Conservation (phyloP, 2,329 filamentous ascomycete genomes). For the Colletotrichum neosansevieriae region DNA sequence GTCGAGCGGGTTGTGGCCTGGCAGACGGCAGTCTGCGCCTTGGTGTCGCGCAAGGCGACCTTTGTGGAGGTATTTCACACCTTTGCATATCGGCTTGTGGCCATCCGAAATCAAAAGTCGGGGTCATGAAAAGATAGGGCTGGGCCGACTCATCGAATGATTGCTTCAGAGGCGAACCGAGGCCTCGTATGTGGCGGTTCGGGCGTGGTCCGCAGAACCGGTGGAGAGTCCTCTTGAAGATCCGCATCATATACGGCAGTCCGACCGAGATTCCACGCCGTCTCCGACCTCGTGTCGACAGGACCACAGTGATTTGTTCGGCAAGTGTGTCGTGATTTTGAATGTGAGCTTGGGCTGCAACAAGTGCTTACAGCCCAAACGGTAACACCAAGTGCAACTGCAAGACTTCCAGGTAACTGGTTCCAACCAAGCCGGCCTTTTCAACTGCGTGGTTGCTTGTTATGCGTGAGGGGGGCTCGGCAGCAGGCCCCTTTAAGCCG, state of each 20-base stretch:
- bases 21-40: neutral
- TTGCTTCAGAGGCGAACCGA: neutral
- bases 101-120: neutral
- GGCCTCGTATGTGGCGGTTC: neutral
- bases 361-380: neutral
- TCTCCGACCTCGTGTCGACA: neutral
- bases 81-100: neutral
- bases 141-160: neutral
- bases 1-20: neutral
- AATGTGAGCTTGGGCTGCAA: constrained; percentile 3
- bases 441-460: constrained; percentile 10
- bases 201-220: neutral
- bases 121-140: neutral
- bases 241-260: constrained; percentile 1
- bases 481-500: constrained; percentile 11
- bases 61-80: neutral
- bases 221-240: neutral
- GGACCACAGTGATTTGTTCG: neutral
- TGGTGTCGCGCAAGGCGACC: neutral
- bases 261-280: neutral
- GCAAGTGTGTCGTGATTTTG: neutral
- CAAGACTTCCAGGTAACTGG: constrained; percentile 25
- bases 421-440: constrained; percentile 14
- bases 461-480: constrained; percentile 1
- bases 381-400: neutral